Conservation (phyloP, 1,284 basidiomycete genomes). For the Gomphus sp. region DNA sequence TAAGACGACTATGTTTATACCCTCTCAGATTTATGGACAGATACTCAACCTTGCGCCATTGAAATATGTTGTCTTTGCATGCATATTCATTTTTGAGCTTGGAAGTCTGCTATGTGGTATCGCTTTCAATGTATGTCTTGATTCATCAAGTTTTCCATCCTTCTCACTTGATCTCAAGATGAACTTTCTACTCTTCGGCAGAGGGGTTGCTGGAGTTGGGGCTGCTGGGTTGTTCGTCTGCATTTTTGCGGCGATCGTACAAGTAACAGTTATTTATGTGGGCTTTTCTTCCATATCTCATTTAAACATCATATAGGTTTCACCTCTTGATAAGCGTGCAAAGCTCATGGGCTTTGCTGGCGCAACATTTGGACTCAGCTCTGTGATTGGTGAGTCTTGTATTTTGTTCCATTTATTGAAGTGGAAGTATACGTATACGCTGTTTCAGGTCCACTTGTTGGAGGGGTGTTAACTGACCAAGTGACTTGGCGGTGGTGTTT, state of each 20-base stretch:
- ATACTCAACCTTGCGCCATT: slow-evolving; percentile 25
- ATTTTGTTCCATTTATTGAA: slow-evolving; percentile 11
- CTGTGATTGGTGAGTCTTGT: slow-evolving; percentile 21
- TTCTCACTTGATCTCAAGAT: slow-evolving; percentile 14
- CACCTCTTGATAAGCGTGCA: slow-evolving; percentile 27
- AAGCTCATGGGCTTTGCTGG: slow-evolving; percentile 21
- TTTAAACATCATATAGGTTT: too few relatives aligned
- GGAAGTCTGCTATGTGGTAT: slow-evolving; percentile 42
- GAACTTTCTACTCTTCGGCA: slow-evolving; percentile 35
- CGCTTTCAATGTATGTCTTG: slow-evolving; percentile 17
- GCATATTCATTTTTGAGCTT: slow-evolving; percentile 32
- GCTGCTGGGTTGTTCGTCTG: slow-evolving; percentile 25
- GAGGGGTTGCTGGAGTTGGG: slow-evolving; percentile 32
- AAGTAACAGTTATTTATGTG: slow-evolving; percentile 2
- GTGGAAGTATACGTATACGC: too few relatives aligned
- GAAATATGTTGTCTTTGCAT: slow-evolving; percentile 32
- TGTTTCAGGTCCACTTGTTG: slow-evolving; percentile 5
- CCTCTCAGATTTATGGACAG: slow-evolving; percentile 17
- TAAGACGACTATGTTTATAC: not conserved
- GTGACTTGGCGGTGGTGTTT: slow-evolving; percentile 25
- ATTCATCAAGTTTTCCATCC: not conserved
- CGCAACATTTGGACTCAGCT: slow-evolving; percentile 18
- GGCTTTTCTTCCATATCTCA: too few relatives aligned
- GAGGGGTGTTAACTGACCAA: slow-evolving; percentile 14
- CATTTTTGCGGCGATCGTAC: slow-evolving; percentile 15